A percentile compares a stretch with the other conserved stretches of the same genome.
Conservation (phyloP, 2,329 filamentous ascomycete species). For the Calonectria honghensis region DNA sequence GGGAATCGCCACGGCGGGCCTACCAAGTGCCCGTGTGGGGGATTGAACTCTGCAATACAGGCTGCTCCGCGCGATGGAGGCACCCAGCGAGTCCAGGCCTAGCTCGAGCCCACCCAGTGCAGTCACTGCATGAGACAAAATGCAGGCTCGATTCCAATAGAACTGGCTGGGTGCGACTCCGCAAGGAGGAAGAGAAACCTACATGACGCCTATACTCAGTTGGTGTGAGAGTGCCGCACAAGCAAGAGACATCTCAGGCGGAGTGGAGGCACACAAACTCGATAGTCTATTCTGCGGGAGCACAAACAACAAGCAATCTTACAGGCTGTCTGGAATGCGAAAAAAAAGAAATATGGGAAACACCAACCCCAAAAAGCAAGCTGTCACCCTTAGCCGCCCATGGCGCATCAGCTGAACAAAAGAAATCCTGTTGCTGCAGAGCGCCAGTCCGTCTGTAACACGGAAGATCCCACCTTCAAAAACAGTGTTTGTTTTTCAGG, state of each 20-base stretch:
- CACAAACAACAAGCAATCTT: constrained; percentile 16
- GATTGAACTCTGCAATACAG: constrained; percentile 6
- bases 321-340: constrained; percentile 3
- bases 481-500: not conserved
- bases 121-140: constrained; percentile 8
- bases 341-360: constrained; percentile 17
- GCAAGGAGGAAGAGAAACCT: not conserved
- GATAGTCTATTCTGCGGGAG: not conserved
- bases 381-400: constrained; percentile 29
- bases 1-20: constrained; percentile 22
- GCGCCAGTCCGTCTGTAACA: not conserved
- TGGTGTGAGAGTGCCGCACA: not conserved
- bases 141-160: not conserved
- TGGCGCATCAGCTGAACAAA: constrained; percentile 24
- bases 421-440: constrained; percentile 10
- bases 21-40: constrained; percentile 6
- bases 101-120: not conserved
- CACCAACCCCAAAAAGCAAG: constrained; percentile 25
- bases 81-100: constrained; percentile 27
- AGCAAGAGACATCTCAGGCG: not conserved
- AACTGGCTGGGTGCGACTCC: not conserved
- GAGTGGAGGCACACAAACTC: not conserved
- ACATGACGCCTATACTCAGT: constrained; percentile 14
- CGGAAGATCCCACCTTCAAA: not conserved
- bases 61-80: not conserved